Conservation (phyloP, 2,329 filamentous ascomycete genomes). For the Calonectria honghensis region DNA sequence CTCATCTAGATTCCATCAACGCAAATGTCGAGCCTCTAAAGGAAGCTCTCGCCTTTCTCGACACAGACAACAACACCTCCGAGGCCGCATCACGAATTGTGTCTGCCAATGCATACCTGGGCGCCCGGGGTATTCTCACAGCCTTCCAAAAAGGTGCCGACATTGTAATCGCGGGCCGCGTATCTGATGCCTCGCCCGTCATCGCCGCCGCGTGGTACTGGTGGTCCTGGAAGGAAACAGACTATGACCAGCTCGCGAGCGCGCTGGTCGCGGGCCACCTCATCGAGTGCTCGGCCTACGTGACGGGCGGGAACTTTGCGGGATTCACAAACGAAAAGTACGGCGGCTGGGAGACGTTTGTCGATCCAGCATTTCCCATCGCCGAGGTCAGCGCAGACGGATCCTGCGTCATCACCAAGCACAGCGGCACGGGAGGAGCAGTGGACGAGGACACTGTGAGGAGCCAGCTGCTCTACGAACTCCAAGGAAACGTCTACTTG, state of each 20-base stretch:
- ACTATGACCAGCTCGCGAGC: constrained; percentile 68
- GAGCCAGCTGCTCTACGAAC: constrained; percentile 32
- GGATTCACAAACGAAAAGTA: constrained; percentile 58
- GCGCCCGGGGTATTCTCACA: constrained; percentile 65
- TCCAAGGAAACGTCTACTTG: constrained; percentile 33
- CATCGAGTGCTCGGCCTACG: constrained; percentile 71
- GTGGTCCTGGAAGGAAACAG: constrained; percentile 67
- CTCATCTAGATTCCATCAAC: constrained; percentile 54
- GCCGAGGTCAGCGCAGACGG: constrained; percentile 68
- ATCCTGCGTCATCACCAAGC: constrained; percentile 61
- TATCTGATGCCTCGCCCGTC: constrained; percentile 67
- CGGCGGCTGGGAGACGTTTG: constrained; percentile 43
- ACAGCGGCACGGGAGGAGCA: constrained; percentile 20
- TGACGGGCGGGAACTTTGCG: constrained; percentile 71
- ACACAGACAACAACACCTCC: constrained; percentile 21
- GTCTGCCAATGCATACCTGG: constrained; percentile 69
- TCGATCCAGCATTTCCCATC: constrained; percentile 67
- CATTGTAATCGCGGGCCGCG: constrained; percentile 65
- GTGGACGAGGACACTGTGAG: constrained; percentile 32
- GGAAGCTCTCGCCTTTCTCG: constrained; percentile 44
- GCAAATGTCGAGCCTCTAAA: constrained; percentile 44
- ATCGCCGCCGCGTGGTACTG: constrained; percentile 73
- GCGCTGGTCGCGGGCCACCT: constrained; percentile 68
- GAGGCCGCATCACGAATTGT: constrained; percentile 49
- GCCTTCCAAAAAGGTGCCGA: constrained; percentile 63